Evolutionary conservation across 1,139 yeast genomes (phyloP).

Genomic region (Kodamaea anthophila): DNA sequence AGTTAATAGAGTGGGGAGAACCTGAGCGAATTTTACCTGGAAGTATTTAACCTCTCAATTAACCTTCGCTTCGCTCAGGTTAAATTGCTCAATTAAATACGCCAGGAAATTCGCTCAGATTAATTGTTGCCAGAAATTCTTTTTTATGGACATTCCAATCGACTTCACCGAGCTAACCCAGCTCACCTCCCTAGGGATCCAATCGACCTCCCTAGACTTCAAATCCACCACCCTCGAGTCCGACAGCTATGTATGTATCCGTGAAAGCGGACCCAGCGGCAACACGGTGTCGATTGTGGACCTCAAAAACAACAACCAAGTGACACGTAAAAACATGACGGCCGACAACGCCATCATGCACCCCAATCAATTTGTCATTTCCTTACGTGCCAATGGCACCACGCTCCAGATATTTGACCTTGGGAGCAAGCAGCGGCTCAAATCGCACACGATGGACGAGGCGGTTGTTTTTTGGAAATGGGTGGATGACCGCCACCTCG

Average conservation of each 20-base stretch:
- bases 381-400: conserved; percentile 93
- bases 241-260: conserved; percentile 81
- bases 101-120: too few species aligned
- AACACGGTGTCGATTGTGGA: conserved; percentile 92
- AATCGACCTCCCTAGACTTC: conserved; percentile 80
- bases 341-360: conserved; percentile 98
- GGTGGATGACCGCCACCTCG: conserved; percentile 69
- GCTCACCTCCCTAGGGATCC: conserved; percentile 78
- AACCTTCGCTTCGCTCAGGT: too few species aligned
- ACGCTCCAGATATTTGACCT: conserved; percentile 92
- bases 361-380: conserved; percentile 80
- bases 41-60: too few species aligned
- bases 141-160: conserved; percentile 93
- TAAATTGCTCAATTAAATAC: too few species aligned
- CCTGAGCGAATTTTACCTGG: too few species aligned
- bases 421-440: conserved; percentile 80
- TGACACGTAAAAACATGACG: conserved; percentile 83
- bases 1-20: too few species aligned
- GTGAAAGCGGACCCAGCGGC: conserved; percentile 71
- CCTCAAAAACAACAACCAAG: conserved; percentile 66
- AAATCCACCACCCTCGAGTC: conserved; percentile 92
- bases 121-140: too few species aligned
- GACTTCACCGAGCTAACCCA: conserved; percentile 93
- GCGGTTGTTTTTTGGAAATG: conserved; percentile 96
- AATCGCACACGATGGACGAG: conserved; percentile 79